Conservation (phyloP, 2,329 filamentous ascomycete species). For the Penicillium glabrum region DNA sequence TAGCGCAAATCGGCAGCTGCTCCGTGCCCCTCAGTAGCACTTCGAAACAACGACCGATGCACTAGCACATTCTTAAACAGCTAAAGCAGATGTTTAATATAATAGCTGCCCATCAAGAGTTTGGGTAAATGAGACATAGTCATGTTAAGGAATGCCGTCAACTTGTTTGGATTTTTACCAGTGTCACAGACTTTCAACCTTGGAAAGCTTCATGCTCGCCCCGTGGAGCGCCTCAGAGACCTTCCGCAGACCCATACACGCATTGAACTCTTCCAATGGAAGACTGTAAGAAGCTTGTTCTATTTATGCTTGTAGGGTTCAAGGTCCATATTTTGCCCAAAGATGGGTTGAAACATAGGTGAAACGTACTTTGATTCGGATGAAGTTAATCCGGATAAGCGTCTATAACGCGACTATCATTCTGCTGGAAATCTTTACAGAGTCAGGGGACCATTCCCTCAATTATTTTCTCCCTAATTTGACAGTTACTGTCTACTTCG, state of each 20-base stretch:
- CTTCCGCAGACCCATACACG: background rate
- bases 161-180: background rate
- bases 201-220: background rate
- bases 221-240: background rate
- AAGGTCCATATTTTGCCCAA: background rate
- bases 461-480: too few relatives aligned
- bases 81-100: background rate
- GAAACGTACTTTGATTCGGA: background rate
- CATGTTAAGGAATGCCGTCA: background rate
- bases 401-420: background rate
- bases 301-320: background rate
- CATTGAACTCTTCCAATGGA: background rate
- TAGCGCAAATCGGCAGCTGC: background rate
- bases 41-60: conserved; percentile 1
- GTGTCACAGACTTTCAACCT: background rate
- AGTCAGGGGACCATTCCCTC: too few relatives aligned
- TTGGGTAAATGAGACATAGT: background rate
- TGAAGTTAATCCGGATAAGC: background rate
- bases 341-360: background rate
- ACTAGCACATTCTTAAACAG: background rate
- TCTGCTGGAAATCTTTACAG: background rate
- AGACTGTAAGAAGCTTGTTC: background rate
- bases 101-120: background rate
- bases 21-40: background rate
- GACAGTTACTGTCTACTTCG: too few relatives aligned